Evolutionary conservation across 2,329 filamentous ascomycete genomes (phyloP), one percentile per base, ranked within the genome.

Genomic region (Colletotrichum cuscutae): DNA sequence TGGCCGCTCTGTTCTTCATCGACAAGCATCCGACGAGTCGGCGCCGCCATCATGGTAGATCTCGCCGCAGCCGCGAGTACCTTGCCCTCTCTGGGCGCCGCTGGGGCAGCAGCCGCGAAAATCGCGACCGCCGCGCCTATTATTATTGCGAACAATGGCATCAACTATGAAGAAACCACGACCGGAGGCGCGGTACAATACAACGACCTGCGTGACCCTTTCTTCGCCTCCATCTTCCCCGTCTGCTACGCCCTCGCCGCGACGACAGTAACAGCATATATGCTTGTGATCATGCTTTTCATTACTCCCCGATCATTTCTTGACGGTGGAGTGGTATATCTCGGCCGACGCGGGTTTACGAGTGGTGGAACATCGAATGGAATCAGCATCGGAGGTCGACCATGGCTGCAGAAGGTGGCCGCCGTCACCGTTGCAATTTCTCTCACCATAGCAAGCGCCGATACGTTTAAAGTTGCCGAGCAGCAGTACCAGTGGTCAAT

Each of bases 291-390:
- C 75, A 97, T 98, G 89, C 91, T 98, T 49, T 90, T 98, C 79
- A 95, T 98, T 77, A 97, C 95, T 0, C 96, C 96, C n/a, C 91
- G 96, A 64, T 98, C 97, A 4, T 98, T 97, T 81, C 92, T 97
- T 75, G 91, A 97, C 71, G 95, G 95, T 66, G 94, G 95, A 26
- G 91, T 94, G 60, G 94, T 96, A 57, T 92, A 97, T 71, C 86
- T 97, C 61, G 93, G 94, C 56, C 89, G 93, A 30, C 91, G 94
- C 79, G 94, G 95, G 80, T 95, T 95, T 71, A 95, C 98, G 83
- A 97, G 95, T 61, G 94, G 93, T 79, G 92, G 94, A 64, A 94
- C 94, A 3, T 91, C 92, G 15, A 90, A 92, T 35, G 90, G 95
- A 62, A 92, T 97, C 67, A 95, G 92, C 67, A 95, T 98, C 19